Conservation (phyloP, 2,329 filamentous ascomycete species). For the Nemania bipapillata region DNA sequence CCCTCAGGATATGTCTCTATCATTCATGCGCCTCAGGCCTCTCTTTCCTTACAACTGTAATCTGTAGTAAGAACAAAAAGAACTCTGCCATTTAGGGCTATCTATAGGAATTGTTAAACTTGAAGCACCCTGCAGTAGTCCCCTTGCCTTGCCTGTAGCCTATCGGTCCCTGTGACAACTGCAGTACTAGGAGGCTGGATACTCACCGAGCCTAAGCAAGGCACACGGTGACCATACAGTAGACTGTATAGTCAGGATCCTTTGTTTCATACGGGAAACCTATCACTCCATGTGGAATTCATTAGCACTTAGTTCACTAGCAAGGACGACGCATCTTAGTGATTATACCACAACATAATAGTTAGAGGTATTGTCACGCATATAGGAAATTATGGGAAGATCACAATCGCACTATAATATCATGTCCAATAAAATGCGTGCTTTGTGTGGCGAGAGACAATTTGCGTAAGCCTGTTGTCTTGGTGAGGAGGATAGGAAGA, state of each 20-base stretch:
- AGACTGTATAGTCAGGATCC: neutral
- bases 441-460: neutral
- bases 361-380: neutral
- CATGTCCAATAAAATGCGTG: neutral
- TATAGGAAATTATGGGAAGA: neutral
- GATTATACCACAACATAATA: neutral
- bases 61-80: neutral
- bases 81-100: neutral
- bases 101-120: neutral
- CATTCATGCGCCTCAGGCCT: neutral
- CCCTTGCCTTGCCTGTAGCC: neutral
- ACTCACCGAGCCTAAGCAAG: neutral
- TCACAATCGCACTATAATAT: neutral
- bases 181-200: neutral
- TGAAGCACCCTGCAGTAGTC: neutral
- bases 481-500: neutral
- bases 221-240: neutral
- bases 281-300: neutral
- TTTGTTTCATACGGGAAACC: neutral
- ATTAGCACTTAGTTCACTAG: too few relatives aligned
- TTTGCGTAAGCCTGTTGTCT: neutral
- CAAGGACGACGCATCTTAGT: too few relatives aligned
- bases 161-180: too few relatives aligned
- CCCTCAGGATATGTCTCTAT: neutral
- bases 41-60: conserved; percentile 6